phyloP scores from a whole-genome alignment of 2,329 filamentous ascomycete species.

The Diaporthe vexans region DNA sequence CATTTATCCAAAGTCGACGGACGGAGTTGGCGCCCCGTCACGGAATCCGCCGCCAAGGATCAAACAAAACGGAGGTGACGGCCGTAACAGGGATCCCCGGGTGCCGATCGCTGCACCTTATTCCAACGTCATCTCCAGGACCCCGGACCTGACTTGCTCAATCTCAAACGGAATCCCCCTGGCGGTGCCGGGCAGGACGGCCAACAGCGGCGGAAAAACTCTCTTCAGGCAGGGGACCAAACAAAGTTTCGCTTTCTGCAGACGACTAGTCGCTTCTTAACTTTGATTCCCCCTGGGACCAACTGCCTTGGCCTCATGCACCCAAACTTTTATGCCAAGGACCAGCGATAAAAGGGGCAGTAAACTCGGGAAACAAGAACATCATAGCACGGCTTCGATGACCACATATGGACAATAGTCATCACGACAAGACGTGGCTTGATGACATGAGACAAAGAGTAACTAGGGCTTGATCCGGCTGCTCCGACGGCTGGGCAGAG shows the following conservation, averaged over 20 bases:
- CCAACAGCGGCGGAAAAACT: background rate
- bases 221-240: background rate
- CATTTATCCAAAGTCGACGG: conserved; percentile 35
- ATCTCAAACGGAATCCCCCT: conserved; percentile 16
- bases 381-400: background rate
- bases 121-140: conserved; percentile 22
- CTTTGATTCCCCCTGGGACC: background rate
- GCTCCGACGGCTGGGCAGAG: conserved; percentile 14
- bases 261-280: conserved; percentile 3
- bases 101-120: conserved; percentile 15
- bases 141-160: background rate
- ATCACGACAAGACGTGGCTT: conserved; percentile 3
- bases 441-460: background rate
- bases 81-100: conserved; percentile 4
- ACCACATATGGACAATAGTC: background rate
- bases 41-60: conserved; percentile 5
- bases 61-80: conserved; percentile 2
- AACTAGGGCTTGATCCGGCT: background rate
- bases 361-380: background rate
- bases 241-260: background rate
- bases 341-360: background rate
- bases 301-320: conserved; percentile 23
- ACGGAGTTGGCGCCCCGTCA: conserved; percentile 17
- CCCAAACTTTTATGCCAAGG: background rate
- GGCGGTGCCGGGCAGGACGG: background rate